Evolutionary conservation across 192 early-diverging fungal genomes (phyloP).

Genomic region (Spinellus fusiger): DNA sequence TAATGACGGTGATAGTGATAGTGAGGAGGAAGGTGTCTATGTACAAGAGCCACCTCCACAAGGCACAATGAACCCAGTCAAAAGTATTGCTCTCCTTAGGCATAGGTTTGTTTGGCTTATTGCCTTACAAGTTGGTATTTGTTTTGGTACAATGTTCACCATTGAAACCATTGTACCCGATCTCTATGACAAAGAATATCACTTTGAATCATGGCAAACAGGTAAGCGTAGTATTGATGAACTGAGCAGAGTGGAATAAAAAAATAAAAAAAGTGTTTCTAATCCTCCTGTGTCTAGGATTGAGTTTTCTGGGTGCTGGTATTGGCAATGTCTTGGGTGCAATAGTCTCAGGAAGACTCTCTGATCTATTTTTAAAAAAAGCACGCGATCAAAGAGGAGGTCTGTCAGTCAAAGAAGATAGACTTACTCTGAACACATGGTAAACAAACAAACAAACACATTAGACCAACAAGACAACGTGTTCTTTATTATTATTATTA

Average conservation of each 20-base stretch:
- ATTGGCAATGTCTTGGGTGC: slow-evolving; percentile 31
- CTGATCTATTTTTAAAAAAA: slow-evolving; percentile 24
- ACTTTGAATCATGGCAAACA: slow-evolving; percentile 29
- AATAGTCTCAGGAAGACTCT: slow-evolving; percentile 19
- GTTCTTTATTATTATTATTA: not conserved
- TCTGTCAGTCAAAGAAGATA: slow-evolving; percentile 20
- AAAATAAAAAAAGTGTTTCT: not conserved
- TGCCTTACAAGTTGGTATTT: not conserved
- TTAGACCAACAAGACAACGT: not conserved
- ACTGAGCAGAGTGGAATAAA: too few species aligned
- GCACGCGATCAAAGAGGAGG: slow-evolving; percentile 14
- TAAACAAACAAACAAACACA: too few species aligned
- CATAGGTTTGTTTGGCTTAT: slow-evolving; percentile 1
- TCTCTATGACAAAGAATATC: slow-evolving; percentile 14
- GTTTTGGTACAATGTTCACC: slow-evolving; percentile 41
- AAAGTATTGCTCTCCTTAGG: not conserved
- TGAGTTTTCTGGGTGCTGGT: slow-evolving; percentile 28
- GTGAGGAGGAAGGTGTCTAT: not conserved
- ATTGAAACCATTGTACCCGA: slow-evolving; percentile 31
- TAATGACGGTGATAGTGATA: not conserved
- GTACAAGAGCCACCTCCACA: not conserved
- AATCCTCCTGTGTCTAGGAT: slow-evolving; percentile 4
- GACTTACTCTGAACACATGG: slow-evolving; percentile 23
- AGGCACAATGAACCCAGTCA: not conserved
- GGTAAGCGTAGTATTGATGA: slow-evolving; percentile 6